phyloP scores from a whole-genome alignment of 2,329 filamentous ascomycete genomes.

The Albifimbria verrucaria region DNA sequence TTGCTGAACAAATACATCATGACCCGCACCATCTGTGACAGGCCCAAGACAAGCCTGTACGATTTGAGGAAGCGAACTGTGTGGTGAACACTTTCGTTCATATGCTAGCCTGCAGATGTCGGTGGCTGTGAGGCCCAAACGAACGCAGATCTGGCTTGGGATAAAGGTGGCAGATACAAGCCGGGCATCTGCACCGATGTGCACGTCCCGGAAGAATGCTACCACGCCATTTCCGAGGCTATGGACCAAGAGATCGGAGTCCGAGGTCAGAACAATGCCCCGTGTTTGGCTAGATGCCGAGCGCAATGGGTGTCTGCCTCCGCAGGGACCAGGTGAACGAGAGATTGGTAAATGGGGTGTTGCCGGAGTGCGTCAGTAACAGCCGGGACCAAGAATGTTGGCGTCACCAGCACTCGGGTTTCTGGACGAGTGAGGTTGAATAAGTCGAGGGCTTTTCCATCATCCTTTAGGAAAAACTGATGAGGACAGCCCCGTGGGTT shows the following conservation, averaged over 20 bases:
- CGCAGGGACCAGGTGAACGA: constrained; percentile 65
- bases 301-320: constrained; percentile 87
- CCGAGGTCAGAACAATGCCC: constrained; percentile 70
- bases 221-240: constrained; percentile 65
- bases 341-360: constrained; percentile 36
- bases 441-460: constrained; percentile 12
- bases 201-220: constrained; percentile 65
- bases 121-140: constrained; percentile 35
- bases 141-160: constrained; percentile 34
- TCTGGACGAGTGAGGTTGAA: constrained; percentile 19
- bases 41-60: constrained; percentile 20
- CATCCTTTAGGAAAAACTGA: constrained; percentile 13
- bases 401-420: constrained; percentile 38
- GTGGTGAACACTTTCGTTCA: constrained; percentile 24
- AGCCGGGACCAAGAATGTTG: constrained; percentile 74
- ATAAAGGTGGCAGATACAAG: constrained; percentile 24
- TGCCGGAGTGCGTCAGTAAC: constrained; percentile 66
- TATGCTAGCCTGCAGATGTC: constrained; percentile 31
- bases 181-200: constrained; percentile 24
- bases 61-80: constrained; percentile 26
- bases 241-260: constrained; percentile 81
- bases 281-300: constrained; percentile 49
- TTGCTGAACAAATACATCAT: constrained; percentile 26
- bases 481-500: constrained; percentile 21
- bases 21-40: constrained; percentile 17